Conservation (phyloP, 2,329 filamentous ascomycete genomes). For the Dactylellina cionopaga region DNA sequence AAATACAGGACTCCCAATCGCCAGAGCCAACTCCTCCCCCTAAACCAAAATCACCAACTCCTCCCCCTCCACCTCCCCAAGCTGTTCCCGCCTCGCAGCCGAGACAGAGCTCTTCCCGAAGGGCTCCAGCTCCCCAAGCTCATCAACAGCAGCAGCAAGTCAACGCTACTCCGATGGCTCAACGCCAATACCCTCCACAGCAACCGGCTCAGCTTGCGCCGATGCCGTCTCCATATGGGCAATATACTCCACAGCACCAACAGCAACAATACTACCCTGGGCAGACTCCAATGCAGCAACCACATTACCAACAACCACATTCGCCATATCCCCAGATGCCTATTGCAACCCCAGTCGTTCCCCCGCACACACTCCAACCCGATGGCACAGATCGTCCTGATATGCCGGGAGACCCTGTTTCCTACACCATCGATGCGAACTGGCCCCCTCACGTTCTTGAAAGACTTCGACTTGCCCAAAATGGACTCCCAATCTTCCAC, state of each 20-base stretch:
- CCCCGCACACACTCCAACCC: neutral
- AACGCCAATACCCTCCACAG: constrained; percentile 13
- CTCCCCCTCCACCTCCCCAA: constrained; percentile 34
- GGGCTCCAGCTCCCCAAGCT: constrained; percentile 14
- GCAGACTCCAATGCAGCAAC: constrained; percentile 9
- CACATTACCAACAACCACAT: constrained; percentile 15
- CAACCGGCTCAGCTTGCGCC: constrained; percentile 29
- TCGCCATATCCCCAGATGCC: constrained; percentile 12
- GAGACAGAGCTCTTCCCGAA: constrained; percentile 10
- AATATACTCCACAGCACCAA: constrained; percentile 17
- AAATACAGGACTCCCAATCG: constrained; percentile 45
- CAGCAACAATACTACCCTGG: neutral
- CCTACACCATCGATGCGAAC: neutral
- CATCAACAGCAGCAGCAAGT: too few relatives aligned
- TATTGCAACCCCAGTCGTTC: neutral
- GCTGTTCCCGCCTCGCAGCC: constrained; percentile 18
- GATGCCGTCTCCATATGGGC: constrained; percentile 37
- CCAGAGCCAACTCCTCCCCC: constrained; percentile 50
- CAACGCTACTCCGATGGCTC: constrained; percentile 21
- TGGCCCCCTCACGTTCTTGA: constrained; percentile 5
- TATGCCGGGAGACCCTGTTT: constrained; percentile 20
- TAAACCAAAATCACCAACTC: constrained; percentile 38
- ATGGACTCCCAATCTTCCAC: constrained; percentile 29
- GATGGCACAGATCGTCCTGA: neutral
- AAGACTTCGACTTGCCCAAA: neutral